Evolutionary conservation across 768 basidiomycete genomes (phyloP).

Genomic region (Russula lepida): DNA sequence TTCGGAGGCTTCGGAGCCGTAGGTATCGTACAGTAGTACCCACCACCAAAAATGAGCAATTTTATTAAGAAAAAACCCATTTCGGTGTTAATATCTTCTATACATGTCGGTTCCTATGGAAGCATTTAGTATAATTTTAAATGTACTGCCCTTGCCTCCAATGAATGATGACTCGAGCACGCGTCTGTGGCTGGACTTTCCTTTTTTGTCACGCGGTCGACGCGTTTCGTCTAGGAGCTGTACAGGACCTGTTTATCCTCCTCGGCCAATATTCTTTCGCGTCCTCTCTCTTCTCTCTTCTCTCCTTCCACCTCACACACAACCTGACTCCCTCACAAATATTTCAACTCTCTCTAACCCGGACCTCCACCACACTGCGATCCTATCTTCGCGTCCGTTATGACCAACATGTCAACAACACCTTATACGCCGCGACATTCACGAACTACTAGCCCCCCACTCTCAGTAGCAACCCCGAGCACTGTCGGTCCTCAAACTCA

Average conservation of each 20-base stretch:
- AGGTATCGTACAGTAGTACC: too few relatives aligned
- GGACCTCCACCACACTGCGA: not conserved
- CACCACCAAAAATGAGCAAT: too few relatives aligned
- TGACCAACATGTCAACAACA: slow-evolving; percentile 12
- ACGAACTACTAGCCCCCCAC: slow-evolving; percentile 26
- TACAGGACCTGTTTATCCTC: not conserved
- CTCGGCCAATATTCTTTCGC: not conserved
- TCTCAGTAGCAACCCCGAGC: slow-evolving; percentile 23
- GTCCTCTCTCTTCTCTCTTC: not conserved
- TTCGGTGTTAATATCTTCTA: too few relatives aligned
- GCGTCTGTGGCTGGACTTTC: slow-evolving; percentile 15
- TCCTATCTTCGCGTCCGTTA: not conserved
- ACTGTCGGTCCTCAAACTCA: slow-evolving; percentile 25
- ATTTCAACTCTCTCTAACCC: not conserved
- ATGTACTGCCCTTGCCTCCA: too few relatives aligned
- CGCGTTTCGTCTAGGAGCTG: slow-evolving; percentile 3
- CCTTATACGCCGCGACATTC: slow-evolving; percentile 22
- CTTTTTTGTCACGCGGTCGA: not conserved
- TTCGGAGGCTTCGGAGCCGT: too few relatives aligned
- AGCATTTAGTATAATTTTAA: too few relatives aligned
- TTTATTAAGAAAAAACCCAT: too few relatives aligned
- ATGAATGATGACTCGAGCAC: too few relatives aligned
- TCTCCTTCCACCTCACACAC: not conserved
- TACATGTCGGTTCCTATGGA: too few relatives aligned
- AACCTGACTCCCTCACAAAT: not conserved